phyloP scores from a whole-genome alignment of 371 early-diverging fungal species.

The Mortierella sp. region DNA sequence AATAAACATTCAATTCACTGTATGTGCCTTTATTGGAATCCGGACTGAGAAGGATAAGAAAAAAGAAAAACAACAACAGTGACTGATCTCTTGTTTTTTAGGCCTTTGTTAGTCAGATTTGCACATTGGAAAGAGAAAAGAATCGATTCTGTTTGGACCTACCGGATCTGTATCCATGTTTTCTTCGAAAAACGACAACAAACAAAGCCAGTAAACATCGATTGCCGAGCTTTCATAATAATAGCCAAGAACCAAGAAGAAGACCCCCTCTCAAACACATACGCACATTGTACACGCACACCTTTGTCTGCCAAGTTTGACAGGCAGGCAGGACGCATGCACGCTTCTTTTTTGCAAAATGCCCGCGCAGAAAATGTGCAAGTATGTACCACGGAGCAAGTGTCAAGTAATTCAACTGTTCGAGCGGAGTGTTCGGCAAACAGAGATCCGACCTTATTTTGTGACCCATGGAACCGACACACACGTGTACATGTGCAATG shows the following conservation, averaged over 20 bases:
- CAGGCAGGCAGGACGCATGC: background rate
- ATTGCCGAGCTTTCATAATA: background rate
- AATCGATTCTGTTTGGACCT: background rate
- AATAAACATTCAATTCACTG: background rate
- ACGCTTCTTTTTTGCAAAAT: background rate
- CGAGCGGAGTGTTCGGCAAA: background rate
- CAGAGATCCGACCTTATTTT: background rate
- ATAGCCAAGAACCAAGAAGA: background rate
- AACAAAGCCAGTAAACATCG: background rate
- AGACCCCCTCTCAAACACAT: no score
- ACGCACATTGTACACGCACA: no score
- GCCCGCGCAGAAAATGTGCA: background rate
- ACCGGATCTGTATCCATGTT: constrained; percentile 7
- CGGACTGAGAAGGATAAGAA: background rate
- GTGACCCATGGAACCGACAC: no score
- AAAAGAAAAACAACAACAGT: background rate
- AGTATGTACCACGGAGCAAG: background rate
- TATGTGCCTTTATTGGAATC: background rate
- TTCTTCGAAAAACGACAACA: background rate
- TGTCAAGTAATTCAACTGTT: background rate
- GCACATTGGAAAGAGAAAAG: background rate
- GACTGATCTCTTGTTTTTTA: background rate
- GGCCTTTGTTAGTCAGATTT: background rate
- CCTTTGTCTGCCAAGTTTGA: background rate
- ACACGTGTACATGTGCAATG: background rate